Percentiles rank a stretch among this genome's conserved stretches.
Conservation (phyloP, 768 basidiomycete genomes). For the Tricholoma flavovirens region DNA sequence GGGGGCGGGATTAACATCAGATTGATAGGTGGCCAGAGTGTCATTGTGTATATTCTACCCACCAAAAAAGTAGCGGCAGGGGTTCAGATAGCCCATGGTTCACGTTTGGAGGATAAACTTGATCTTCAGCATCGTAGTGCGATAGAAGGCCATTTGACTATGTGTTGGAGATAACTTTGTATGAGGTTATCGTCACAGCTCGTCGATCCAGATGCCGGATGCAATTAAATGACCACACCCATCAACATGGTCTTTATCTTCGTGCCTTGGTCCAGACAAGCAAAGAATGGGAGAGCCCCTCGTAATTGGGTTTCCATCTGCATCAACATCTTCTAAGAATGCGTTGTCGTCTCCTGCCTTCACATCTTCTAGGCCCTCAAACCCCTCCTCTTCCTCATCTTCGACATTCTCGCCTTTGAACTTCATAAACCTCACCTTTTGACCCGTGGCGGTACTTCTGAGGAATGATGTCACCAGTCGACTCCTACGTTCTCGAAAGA, state of each 20-base stretch:
- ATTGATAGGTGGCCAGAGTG: too few species aligned
- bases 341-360: slow-evolving; percentile 22
- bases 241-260: slow-evolving; percentile 23
- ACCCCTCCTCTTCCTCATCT: slow-evolving; percentile 22
- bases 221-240: slow-evolving; percentile 38
- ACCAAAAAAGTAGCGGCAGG: too few species aligned
- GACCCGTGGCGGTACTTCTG: slow-evolving; percentile 1
- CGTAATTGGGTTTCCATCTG: neutral
- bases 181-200: slow-evolving; percentile 5
- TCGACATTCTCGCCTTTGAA: slow-evolving; percentile 17
- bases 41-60: too few species aligned
- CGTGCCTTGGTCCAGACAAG: slow-evolving; percentile 28
- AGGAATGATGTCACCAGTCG: slow-evolving; percentile 38
- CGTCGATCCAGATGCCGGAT: slow-evolving; percentile 29
- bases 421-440: slow-evolving; percentile 4
- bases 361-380: slow-evolving; percentile 34
- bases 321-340: slow-evolving; percentile 19
- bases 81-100: too few species aligned
- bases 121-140: too few species aligned
- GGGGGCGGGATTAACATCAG: too few species aligned
- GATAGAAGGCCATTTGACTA: too few species aligned
- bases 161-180: neutral
- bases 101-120: too few species aligned
- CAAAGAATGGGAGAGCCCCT: slow-evolving; percentile 32
- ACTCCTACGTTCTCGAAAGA: slow-evolving; percentile 42